Percentiles rank a stretch among this genome's conserved stretches.
Conservation (phyloP, 2,329 filamentous ascomycete genomes). For the Dothistroma septosporum region DNA sequence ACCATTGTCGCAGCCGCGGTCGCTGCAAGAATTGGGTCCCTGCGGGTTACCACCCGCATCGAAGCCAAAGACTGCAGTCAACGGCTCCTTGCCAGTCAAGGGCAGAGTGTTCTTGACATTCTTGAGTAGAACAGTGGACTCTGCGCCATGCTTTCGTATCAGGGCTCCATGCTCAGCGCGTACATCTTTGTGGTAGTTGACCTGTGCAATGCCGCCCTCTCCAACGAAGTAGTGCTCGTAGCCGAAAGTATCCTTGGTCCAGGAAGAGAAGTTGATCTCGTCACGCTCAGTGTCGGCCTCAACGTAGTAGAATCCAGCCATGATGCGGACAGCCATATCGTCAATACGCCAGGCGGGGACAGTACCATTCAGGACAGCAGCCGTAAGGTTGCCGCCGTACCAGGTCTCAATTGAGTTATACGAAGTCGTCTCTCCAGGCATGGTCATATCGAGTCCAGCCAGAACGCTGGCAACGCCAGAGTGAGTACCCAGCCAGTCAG, state of each 20-base stretch:
- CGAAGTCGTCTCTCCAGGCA: slow-evolving; percentile 59
- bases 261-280: slow-evolving; percentile 46
- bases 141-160: slow-evolving; percentile 61
- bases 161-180: slow-evolving; percentile 65
- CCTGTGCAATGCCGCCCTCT: slow-evolving; percentile 55
- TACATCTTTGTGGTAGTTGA: slow-evolving; percentile 78
- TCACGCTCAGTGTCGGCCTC: slow-evolving; percentile 48
- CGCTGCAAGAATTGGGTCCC: slow-evolving; percentile 47
- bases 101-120: slow-evolving; percentile 56
- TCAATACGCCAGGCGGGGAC: slow-evolving; percentile 30
- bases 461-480: slow-evolving; percentile 35
- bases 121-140: slow-evolving; percentile 59
- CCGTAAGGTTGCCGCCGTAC: slow-evolving; percentile 26
- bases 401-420: slow-evolving; percentile 72
- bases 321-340: slow-evolving; percentile 33
- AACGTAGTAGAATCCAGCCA: slow-evolving; percentile 46
- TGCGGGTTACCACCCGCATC: slow-evolving; percentile 45
- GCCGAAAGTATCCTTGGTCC: slow-evolving; percentile 57
- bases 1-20: slow-evolving; percentile 44
- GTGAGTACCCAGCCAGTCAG: slow-evolving; percentile 43
- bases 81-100: slow-evolving; percentile 45
- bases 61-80: slow-evolving; percentile 49
- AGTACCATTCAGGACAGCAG: slow-evolving; percentile 35
- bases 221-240: slow-evolving; percentile 60
- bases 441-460: slow-evolving; percentile 34